These are phyloP conservation scores for Teratosphaeria viscida DNA, from an alignment of 2,329 filamentous ascomycete species.

Conservation along the genomic window DNA sequence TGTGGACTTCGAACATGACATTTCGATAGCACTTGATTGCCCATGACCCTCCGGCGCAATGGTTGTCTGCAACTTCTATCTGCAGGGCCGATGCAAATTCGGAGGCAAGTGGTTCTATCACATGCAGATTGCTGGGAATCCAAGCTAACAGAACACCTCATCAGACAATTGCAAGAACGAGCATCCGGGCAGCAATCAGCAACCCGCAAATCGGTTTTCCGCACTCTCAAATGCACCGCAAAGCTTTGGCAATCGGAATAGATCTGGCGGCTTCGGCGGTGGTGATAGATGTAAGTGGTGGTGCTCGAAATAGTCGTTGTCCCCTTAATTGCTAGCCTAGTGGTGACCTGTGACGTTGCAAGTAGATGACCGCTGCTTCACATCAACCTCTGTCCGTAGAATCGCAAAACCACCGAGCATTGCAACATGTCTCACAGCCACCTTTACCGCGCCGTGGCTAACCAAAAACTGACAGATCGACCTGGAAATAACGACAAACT, in stretches of 20 bases:
- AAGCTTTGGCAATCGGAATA: constrained; percentile 15
- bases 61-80: constrained; percentile 52
- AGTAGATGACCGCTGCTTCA: not conserved
- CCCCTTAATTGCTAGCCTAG: too few relatives aligned
- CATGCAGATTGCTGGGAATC: not conserved
- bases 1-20: not conserved
- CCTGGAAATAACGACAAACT: constrained; percentile 3
- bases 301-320: not conserved
- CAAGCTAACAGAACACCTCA: constrained; percentile 20
- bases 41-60: not conserved
- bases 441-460: not conserved
- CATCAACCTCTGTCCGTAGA: not conserved
- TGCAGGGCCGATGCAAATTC: constrained; percentile 54
- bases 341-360: not conserved
- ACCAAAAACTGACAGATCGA: constrained; percentile 3
- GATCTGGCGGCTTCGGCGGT: constrained; percentile 14
- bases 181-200: constrained; percentile 39
- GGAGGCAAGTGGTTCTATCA: constrained; percentile 47
- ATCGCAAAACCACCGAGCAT: not conserved
- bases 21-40: not conserved
- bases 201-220: constrained; percentile 47
- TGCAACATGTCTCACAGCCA: not conserved
- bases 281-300: constrained; percentile 8
- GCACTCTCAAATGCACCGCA: constrained; percentile 31
- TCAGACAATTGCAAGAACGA: constrained; percentile 50